Percentiles rank a stretch among this genome's conserved stretches.
Evolutionary conservation across 345 rosid genomes (phyloP).

Genomic region (Luvunga scandens): DNA sequence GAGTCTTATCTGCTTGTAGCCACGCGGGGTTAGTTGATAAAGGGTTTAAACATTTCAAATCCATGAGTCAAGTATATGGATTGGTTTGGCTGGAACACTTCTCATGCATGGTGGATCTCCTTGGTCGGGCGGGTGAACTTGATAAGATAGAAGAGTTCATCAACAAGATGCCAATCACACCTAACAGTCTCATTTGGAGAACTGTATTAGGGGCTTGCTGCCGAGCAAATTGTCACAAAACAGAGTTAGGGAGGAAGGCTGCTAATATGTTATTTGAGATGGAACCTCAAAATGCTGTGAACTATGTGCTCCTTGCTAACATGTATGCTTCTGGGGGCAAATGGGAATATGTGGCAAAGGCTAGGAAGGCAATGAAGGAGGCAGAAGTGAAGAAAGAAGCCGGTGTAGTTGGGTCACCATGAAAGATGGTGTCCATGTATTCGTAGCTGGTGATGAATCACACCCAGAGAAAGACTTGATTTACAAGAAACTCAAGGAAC

Average conservation of each 20-base stretch:
- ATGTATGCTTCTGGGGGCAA: slow-evolving; percentile 84
- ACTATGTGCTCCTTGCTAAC: slow-evolving; percentile 84
- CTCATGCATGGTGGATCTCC: slow-evolving; percentile 90
- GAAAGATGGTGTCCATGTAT: slow-evolving; percentile 88
- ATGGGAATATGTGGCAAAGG: slow-evolving; percentile 74
- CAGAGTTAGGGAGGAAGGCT: slow-evolving; percentile 68
- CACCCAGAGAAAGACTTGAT: slow-evolving; percentile 65
- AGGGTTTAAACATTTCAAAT: slow-evolving; percentile 67
- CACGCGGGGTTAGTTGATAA: slow-evolving; percentile 81
- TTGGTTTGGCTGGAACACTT: slow-evolving; percentile 66
- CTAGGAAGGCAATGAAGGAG: slow-evolving; percentile 71
- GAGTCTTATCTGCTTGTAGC: slow-evolving; percentile 90
- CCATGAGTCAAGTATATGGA: slow-evolving; percentile 58
- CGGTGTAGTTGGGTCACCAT: slow-evolving; percentile 91
- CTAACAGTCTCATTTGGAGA: slow-evolving; percentile 87
- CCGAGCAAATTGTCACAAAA: slow-evolving; percentile 58
- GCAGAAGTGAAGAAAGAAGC: slow-evolving; percentile 86
- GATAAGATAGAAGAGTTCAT: slow-evolving; percentile 71
- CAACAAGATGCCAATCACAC: slow-evolving; percentile 61
- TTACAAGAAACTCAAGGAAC: slow-evolving; percentile 68
- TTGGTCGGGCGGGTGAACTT: slow-evolving; percentile 85
- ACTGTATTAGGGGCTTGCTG: slow-evolving; percentile 83
- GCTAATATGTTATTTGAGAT: slow-evolving; percentile 68
- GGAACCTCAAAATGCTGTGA: slow-evolving; percentile 86
- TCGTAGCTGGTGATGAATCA: slow-evolving; percentile 74